Evolutionary conservation across 2,329 filamentous ascomycete species (phyloP).

Genomic region (Stachybotrys chlorohalonatus): DNA sequence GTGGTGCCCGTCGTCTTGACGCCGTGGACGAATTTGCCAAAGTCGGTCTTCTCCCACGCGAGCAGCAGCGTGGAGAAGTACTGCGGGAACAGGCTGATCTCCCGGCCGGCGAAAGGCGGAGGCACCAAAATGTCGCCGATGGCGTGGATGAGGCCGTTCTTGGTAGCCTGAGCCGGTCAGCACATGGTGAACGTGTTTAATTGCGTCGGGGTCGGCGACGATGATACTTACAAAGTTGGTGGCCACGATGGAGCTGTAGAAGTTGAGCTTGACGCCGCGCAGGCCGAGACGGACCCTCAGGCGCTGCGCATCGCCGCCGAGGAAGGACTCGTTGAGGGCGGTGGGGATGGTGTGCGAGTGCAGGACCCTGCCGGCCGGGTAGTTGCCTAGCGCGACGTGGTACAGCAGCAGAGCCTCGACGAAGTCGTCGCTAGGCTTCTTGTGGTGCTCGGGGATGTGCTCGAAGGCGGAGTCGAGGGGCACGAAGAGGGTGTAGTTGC

Average conservation of each 20-base stretch:
- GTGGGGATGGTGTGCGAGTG: slow-evolving; percentile 68
- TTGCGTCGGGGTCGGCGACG: background rate
- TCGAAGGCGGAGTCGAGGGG: slow-evolving; percentile 72
- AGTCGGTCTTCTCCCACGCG: slow-evolving; percentile 64
- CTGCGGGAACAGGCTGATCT: slow-evolving; percentile 56
- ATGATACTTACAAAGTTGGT: slow-evolving; percentile 53
- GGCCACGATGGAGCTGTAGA: slow-evolving; percentile 61
- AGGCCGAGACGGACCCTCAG: slow-evolving; percentile 57
- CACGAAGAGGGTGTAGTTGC: slow-evolving; percentile 74
- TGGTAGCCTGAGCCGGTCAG: slow-evolving; percentile 43
- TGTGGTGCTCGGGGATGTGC: slow-evolving; percentile 38
- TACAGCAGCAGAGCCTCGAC: slow-evolving; percentile 64
- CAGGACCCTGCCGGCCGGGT: slow-evolving; percentile 58
- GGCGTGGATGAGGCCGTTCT: slow-evolving; percentile 75
- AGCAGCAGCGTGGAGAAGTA: slow-evolving; percentile 73
- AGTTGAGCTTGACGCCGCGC: slow-evolving; percentile 63
- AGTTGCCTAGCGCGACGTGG: slow-evolving; percentile 62
- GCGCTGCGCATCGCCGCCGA: slow-evolving; percentile 62
- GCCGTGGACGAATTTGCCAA: slow-evolving; percentile 51
- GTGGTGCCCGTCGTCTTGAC: slow-evolving; percentile 55
- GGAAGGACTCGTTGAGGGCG: slow-evolving; percentile 43
- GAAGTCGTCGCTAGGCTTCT: slow-evolving; percentile 60
- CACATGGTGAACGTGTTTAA: slow-evolving; percentile 11
- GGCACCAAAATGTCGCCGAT: slow-evolving; percentile 69
- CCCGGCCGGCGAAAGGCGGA: slow-evolving; percentile 50